Conservation (phyloP, 192 early-diverging fungal species). For the Diversispora epigaea region DNA sequence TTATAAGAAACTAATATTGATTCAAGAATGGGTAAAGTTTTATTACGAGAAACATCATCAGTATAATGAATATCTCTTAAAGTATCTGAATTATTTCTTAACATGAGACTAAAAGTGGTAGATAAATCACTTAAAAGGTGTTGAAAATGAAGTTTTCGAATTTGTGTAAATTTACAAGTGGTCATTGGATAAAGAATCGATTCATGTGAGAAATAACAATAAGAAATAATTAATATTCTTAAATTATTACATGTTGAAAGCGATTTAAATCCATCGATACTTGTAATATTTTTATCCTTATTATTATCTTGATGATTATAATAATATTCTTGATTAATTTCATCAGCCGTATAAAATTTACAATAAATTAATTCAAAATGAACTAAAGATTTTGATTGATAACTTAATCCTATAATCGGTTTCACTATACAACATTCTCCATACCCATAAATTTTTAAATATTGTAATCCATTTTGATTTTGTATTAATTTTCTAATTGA, state of each 20-base stretch:
- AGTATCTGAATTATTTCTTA: not conserved
- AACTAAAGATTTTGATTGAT: not conserved
- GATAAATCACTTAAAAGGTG: not conserved
- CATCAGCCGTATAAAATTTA: not conserved
- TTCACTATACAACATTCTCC: not conserved
- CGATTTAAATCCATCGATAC: not conserved
- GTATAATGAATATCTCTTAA: conserved; percentile 1
- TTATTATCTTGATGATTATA: not conserved
- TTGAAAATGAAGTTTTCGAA: conserved; percentile 3
- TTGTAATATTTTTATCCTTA: no score
- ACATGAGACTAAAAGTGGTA: not conserved
- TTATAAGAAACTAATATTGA: no score
- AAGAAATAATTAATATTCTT: not conserved
- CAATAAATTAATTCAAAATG: conserved; percentile 21
- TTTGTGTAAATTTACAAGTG: not conserved
- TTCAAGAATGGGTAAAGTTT: not conserved
- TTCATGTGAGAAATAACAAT: conserved; percentile 6
- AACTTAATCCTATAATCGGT: not conserved
- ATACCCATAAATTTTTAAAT: conserved; percentile 22
- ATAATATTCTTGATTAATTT: no score
- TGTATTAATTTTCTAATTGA: not conserved
- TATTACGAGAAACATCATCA: not conserved
- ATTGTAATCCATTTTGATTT: not conserved
- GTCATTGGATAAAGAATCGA: not conserved
- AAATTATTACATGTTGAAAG: conserved; percentile 3